phyloP scores from a whole-genome alignment of 345 rosid species.

The Eucalyptus regnans region DNA sequence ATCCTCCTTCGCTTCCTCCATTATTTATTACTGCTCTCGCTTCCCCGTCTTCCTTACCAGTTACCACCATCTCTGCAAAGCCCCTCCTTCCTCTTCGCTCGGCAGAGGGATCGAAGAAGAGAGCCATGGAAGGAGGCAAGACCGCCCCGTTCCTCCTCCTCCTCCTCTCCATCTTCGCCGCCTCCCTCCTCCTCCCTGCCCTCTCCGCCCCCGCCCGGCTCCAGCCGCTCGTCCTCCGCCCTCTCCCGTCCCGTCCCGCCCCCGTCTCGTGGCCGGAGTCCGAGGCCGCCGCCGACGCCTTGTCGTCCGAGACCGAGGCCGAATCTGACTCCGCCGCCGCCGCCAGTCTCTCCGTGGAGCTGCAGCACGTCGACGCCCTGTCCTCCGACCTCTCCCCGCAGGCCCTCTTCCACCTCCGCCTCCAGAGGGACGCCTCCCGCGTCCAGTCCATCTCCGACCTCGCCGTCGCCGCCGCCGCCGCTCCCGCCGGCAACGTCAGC shows the following conservation, averaged over 20 bases:
- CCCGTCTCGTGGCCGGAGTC: not conserved
- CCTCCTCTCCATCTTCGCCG: not conserved
- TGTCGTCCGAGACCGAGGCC: slow-evolving; percentile 11
- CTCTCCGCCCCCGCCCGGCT: slow-evolving; percentile 16
- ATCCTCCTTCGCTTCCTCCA: not conserved
- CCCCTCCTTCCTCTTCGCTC: not conserved
- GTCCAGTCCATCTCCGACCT: slow-evolving; percentile 27
- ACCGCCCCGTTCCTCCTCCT: not conserved
- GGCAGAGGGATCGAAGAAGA: not conserved
- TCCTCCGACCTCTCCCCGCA: slow-evolving; percentile 36
- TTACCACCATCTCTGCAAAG: not conserved
- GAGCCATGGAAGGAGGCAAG: not conserved
- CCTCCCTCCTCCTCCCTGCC: not conserved
- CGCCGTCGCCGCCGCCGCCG: slow-evolving; percentile 5
- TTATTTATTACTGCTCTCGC: not conserved
- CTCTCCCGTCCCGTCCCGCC: slow-evolving; percentile 11
- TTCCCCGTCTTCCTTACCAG: not conserved
- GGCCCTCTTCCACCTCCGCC: slow-evolving; percentile 58
- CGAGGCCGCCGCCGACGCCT: slow-evolving; percentile 14
- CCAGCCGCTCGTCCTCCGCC: slow-evolving; percentile 3
- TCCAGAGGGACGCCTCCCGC: slow-evolving; percentile 61
- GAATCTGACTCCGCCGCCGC: slow-evolving; percentile 16
- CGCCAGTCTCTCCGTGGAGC: slow-evolving; percentile 19
- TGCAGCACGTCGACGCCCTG: slow-evolving; percentile 79
- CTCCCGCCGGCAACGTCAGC: slow-evolving; percentile 2